These are phyloP conservation scores for Penicillium egyptiacum DNA, from an alignment of 495 filamentous ascomycete species.

Conservation along the genomic window DNA sequence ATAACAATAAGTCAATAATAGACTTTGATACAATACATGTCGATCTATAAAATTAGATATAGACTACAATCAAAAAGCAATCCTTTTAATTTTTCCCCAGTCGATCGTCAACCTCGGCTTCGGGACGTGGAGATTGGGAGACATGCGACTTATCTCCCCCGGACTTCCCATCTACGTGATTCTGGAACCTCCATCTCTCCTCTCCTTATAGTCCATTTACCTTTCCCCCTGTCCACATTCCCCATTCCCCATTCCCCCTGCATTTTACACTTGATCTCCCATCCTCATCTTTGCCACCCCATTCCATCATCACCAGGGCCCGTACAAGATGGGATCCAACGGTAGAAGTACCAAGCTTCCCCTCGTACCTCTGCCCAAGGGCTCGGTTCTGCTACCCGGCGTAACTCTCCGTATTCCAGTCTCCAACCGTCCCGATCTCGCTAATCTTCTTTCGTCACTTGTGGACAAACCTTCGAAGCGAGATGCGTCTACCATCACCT, in stretches of 20 bases:
- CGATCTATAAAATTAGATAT: neutral
- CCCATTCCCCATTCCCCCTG: constrained; percentile 3
- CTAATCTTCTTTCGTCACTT: constrained; percentile 74
- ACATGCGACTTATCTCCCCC: constrained; percentile 41
- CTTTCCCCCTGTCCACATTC: constrained; percentile 29
- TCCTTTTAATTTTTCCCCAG: neutral
- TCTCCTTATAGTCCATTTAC: constrained; percentile 19
- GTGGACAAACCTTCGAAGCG: constrained; percentile 66
- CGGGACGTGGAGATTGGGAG: constrained; percentile 34
- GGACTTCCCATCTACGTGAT: constrained; percentile 32
- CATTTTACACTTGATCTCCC: constrained; percentile 8
- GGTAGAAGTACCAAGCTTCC: constrained; percentile 58
- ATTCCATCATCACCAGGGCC: constrained; percentile 11
- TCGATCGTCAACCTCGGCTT: constrained; percentile 42
- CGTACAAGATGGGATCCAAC: constrained; percentile 43
- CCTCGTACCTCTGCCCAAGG: constrained; percentile 72
- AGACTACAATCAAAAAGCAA: neutral
- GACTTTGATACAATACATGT: neutral
- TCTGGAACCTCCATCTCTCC: constrained; percentile 35
- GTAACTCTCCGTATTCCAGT: constrained; percentile 75
- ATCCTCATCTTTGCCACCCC: constrained; percentile 16
- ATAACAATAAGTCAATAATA: neutral
- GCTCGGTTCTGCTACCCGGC: constrained; percentile 77
- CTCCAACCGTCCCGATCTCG: constrained; percentile 75
- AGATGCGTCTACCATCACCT: constrained; percentile 63